phyloP scores from a whole-genome alignment of 2,329 filamentous ascomycete genomes.

The Fusarium kyushuense region DNA sequence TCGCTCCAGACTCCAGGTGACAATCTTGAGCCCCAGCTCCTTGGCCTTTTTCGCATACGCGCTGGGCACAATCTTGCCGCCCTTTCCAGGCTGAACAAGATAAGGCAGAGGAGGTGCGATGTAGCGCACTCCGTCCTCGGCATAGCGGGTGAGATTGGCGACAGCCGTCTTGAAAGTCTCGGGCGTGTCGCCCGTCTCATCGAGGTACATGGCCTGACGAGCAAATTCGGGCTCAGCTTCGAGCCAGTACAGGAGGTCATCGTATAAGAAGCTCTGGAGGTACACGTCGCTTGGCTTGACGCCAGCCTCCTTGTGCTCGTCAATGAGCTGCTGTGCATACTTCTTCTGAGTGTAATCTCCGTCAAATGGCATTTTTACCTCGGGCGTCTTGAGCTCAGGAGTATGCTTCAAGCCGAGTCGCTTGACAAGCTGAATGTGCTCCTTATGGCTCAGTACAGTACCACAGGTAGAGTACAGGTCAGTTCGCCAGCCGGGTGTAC shows the following conservation, averaged over 20 bases:
- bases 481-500: slow-evolving; percentile 72
- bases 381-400: slow-evolving; percentile 74
- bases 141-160: slow-evolving; percentile 67
- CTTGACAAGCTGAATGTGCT: slow-evolving; percentile 72
- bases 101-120: slow-evolving; percentile 73
- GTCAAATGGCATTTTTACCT: slow-evolving; percentile 77
- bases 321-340: slow-evolving; percentile 74
- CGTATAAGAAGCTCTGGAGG: slow-evolving; percentile 74
- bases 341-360: slow-evolving; percentile 72
- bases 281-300: slow-evolving; percentile 68
- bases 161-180: slow-evolving; percentile 66
- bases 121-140: slow-evolving; percentile 69
- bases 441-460: slow-evolving; percentile 69
- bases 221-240: slow-evolving; percentile 70
- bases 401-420: slow-evolving; percentile 71
- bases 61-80: slow-evolving; percentile 70
- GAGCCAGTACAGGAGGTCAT: slow-evolving; percentile 76
- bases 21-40: slow-evolving; percentile 71
- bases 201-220: slow-evolving; percentile 72
- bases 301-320: slow-evolving; percentile 66
- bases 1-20: slow-evolving; percentile 77
- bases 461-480: slow-evolving; percentile 74
- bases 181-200: slow-evolving; percentile 68
- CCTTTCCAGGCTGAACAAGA: slow-evolving; percentile 63
- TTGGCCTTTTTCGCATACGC: slow-evolving; percentile 72